Percentiles rank a stretch among this genome's conserved stretches.
Evolutionary conservation across 306 rosid genomes (phyloP).

Genomic region (Prunus kanzakura): DNA sequence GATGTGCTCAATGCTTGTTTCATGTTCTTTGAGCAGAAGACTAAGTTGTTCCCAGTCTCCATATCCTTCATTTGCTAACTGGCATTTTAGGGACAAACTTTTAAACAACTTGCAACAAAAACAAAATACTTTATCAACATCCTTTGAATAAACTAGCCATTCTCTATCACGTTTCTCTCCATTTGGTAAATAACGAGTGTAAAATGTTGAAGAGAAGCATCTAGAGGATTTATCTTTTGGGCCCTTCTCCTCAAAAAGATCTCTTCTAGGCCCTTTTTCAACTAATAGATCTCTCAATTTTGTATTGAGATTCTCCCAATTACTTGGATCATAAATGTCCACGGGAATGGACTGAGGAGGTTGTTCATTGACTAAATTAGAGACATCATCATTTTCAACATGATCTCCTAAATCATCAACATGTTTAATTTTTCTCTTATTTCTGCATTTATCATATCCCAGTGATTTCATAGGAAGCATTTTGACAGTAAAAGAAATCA

Average conservation of each 20-base stretch:
- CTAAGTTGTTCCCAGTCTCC: background rate
- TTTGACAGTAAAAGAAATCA: background rate
- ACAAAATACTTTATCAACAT: background rate
- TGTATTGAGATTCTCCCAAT: too few species aligned
- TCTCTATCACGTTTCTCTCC: slow-evolving; percentile 5
- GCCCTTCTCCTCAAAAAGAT: background rate
- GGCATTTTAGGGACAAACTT: too few species aligned
- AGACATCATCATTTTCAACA: too few species aligned
- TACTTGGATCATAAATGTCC: too few species aligned
- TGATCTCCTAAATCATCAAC: background rate
- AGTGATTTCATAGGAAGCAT: background rate
- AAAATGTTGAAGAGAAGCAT: background rate
- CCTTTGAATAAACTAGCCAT: background rate
- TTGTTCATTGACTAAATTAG: too few species aligned
- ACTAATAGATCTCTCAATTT: background rate
- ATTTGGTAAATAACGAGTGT: background rate
- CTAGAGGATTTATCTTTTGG: background rate
- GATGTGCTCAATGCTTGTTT: too few species aligned
- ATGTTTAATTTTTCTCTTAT: background rate
- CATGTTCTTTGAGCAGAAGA: too few species aligned
- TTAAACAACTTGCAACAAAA: background rate
- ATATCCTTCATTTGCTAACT: background rate
- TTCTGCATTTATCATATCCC: background rate
- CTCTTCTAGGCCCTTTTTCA: background rate
- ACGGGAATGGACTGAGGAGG: too few species aligned